Base-by-base conservation (phyloP, 768 basidiomycete genomes). In the Fomitopsis serialis region DNA sequence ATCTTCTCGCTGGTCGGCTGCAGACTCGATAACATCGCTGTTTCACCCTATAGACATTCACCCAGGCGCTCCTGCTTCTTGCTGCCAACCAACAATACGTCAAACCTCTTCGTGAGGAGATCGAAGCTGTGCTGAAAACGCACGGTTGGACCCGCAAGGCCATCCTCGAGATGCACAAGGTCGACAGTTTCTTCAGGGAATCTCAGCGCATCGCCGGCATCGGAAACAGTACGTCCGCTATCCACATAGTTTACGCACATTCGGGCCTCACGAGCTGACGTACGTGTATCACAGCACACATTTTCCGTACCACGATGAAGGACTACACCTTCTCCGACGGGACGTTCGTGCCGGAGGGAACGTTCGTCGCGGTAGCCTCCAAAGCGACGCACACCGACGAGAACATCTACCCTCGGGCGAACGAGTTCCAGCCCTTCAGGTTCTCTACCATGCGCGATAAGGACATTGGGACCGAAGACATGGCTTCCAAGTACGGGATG, bases 161-260 rank as follows among this genome's bases (percentile, higher is more conserved):
- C 0, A 58, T 77, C 52, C 65, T 68, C 11, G 66, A 69, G 45
- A 73, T 80, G 73, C 59, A 57, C 46, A 74, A 70, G 58, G 48
- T 78, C 2, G 79, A 81, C 55, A 80, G 78, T 54, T 78, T 81
- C 58, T 45, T 81, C 19, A 74, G 71, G 47, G 78, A 80, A 58
- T 67, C 71, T 3, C 68, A 72, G 57, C 66, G 76, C 17, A 47
- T 72, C 12, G 63, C 63, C 46, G 70, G 68, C 1, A 54, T 73
- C 35, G 54, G 56, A 25, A 42, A 46, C 22, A 32, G 66, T 59
- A 45, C 37, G 59, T 46, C 27, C 5, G n/a, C 45, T 56, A 40
- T 13, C 34, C 49, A 21, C 29, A 6, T 32, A 11, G 5, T 32
- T 32, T 32, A 11, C 11, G 29, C 29, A n/a, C 11, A 11, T 11